Evolutionary conservation across 2,329 filamentous ascomycete genomes (phyloP).

Genomic region (Mycosphaerella arachidis): DNA sequence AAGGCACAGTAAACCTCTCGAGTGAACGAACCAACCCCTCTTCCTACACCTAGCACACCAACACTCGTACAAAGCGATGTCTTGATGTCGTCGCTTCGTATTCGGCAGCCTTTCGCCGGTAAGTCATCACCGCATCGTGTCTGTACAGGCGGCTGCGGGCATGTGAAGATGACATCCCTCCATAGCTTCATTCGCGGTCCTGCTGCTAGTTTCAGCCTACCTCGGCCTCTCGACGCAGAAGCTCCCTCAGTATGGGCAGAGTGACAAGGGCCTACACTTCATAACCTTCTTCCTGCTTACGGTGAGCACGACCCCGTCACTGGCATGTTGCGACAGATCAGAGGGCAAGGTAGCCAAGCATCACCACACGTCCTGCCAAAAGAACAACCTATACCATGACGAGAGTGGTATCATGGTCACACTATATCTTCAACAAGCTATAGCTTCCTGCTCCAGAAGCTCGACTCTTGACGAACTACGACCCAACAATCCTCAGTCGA

Average conservation of each 20-base stretch:
- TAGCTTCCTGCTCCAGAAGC: no score
- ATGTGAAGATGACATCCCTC: conserved; percentile 1
- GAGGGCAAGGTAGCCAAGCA: background rate
- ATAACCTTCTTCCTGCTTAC: conserved; percentile 88
- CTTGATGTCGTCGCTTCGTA: conserved; percentile 60
- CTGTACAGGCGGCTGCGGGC: background rate
- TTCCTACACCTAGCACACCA: background rate
- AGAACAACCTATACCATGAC: background rate
- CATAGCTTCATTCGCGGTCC: conserved; percentile 48
- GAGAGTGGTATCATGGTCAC: background rate
- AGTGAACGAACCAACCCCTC: background rate
- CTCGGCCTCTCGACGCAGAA: conserved; percentile 64
- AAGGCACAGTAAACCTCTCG: background rate
- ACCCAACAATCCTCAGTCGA: no score
- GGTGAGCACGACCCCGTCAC: conserved; percentile 35
- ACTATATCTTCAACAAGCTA: background rate
- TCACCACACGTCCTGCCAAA: background rate
- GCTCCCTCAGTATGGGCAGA: conserved; percentile 60
- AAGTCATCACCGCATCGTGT: conserved; percentile 33
- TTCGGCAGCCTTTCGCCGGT: conserved; percentile 87
- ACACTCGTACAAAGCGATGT: conserved; percentile 4
- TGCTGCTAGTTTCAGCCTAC: conserved; percentile 69
- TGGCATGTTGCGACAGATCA: background rate
- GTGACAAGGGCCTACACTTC: conserved; percentile 83
- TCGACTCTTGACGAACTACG: no score